Evolutionary conservation across 805 yeast species (phyloP).

Genomic region (Spathaspora arborariae): DNA sequence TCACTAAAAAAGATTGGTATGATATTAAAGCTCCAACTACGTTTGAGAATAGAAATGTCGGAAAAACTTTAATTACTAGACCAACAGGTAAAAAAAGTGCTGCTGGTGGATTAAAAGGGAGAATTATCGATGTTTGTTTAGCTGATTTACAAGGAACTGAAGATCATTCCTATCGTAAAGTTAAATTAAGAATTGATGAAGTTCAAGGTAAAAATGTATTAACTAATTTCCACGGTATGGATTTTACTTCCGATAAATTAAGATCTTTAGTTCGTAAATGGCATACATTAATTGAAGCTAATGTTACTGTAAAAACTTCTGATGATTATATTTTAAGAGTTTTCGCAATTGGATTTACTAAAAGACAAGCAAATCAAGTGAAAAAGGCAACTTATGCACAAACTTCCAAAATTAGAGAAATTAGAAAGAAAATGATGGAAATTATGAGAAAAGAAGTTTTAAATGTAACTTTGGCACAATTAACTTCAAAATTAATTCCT

Average conservation of each 20-base stretch:
- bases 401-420: conserved; percentile 94
- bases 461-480: conserved; percentile 92
- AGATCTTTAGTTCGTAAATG: conserved; percentile 98
- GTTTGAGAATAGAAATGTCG: conserved; percentile 97
- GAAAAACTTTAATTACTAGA: conserved; percentile 97
- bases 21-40: conserved; percentile 98
- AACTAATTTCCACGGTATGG: conserved; percentile 99
- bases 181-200: conserved; percentile 97
- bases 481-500: conserved; percentile 95
- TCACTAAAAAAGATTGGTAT: conserved; percentile 98
- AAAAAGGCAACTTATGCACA: conserved; percentile 98
- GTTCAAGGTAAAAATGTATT: conserved; percentile 97
- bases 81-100: conserved; percentile 98
- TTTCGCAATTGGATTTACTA: conserved; percentile 97
- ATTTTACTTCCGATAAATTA: conserved; percentile 96
- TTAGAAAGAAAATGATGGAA: conserved; percentile 95
- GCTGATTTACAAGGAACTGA: conserved; percentile 99
- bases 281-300: conserved; percentile 98
- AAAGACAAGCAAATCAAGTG: conserved; percentile 94
- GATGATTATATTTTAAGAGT: conserved; percentile 97
- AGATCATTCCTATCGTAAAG: conserved; percentile 97
- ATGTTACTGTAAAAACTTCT: conserved; percentile 95
- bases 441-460: conserved; percentile 95
- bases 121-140: conserved; percentile 90
- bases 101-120: conserved; percentile 96